Evolutionary conservation across 1,284 basidiomycete species (phyloP), one percentile per base, ranked within the genome.

Genomic region (Coniferiporia weirii): DNA sequence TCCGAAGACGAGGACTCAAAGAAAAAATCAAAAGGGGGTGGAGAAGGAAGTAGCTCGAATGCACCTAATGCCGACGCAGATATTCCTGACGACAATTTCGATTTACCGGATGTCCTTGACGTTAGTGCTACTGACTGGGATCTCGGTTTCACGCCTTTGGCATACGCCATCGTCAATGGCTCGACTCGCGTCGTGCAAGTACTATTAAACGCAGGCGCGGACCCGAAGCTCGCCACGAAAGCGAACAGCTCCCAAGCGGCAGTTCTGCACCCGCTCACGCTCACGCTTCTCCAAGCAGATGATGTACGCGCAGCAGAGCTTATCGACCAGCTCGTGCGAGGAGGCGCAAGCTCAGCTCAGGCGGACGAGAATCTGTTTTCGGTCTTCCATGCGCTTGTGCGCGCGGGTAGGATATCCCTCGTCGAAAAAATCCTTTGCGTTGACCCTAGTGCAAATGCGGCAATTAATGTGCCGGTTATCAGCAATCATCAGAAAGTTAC

Each of bases 111-210:
- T 60, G 71, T 84, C 44, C 71, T 84, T 27, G 78, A 82, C 48
- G 66, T 83, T 62, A 75, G 82, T 56, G 69, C 73, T 1, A 58
- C 74, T 0, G 82, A 84, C 66, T 85, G 83, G 83, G 83, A 84
- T 66, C 75, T 79, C 57, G 73, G 73, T 4, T 76, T 81, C 61
- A 76, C 78, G 0, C 75, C 83, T 4, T 72, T 84, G n/a, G 71
- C 71, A 36, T 80, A 81, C 62, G 82, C 79, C 2, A 73, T 82
- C 43, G 65, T 81, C 3, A 78, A 72, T 19, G 79, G 75, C 3
- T 78, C 79, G 3, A 60, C 75, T 1, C 64, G 68, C 1, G 72
- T 75, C 27, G 67, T 84, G 1, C 76, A 81, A 19, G 69, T 68
- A 1, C 75, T 85, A n/a, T 65, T 84, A 44, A 68, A 68, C 13